Evolutionary conservation across 176 grass and related monocot species (phyloP).

Genomic region (Cenchrus americanus): DNA sequence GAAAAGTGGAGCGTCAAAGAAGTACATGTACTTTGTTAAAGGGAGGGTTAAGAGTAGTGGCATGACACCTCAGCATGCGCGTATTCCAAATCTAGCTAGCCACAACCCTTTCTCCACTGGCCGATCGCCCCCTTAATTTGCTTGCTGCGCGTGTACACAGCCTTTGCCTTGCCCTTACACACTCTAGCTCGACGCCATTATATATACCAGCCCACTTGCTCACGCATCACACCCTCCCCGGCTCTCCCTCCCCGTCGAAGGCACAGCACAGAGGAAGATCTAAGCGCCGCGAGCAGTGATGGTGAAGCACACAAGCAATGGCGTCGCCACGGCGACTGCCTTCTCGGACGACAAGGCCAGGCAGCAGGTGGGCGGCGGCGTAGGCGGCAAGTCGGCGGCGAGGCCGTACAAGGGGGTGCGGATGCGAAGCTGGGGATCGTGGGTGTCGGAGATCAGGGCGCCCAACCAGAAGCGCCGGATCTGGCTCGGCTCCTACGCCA

Average conservation of each 20-base stretch:
- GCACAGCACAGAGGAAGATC: conserved; percentile 5
- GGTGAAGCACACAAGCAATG: conserved; percentile 47
- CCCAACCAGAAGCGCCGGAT: conserved; percentile 91
- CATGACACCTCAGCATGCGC: conserved; percentile 42
- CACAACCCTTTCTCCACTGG: conserved; percentile 47
- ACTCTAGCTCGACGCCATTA: conserved; percentile 12
- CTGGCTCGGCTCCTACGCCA: conserved; percentile 95
- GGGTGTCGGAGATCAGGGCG: conserved; percentile 96
- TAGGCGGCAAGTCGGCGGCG: neutral
- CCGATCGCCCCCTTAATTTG: neutral
- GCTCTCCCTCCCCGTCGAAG: neutral
- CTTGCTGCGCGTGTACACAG: conserved; percentile 21
- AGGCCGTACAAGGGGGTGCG: conserved; percentile 87
- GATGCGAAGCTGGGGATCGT: conserved; percentile 96
- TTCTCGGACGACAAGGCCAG: neutral
- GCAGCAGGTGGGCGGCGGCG: neutral
- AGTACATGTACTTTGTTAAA: conserved; percentile 33
- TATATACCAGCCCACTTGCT: conserved; percentile 34
- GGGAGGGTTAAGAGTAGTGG: conserved; percentile 21
- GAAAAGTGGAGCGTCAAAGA: conserved; percentile 23
- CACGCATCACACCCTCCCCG: conserved; percentile 4
- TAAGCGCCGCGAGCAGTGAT: conserved; percentile 6
- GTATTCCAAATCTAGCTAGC: conserved; percentile 41
- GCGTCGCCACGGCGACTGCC: neutral
- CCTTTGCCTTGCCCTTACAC: neutral